Percentiles rank a stretch among this genome's conserved stretches.
These are phyloP conservation scores for Infundibulicybe gibba DNA, from an alignment of 768 basidiomycete genomes.

Conservation along the genomic window DNA sequence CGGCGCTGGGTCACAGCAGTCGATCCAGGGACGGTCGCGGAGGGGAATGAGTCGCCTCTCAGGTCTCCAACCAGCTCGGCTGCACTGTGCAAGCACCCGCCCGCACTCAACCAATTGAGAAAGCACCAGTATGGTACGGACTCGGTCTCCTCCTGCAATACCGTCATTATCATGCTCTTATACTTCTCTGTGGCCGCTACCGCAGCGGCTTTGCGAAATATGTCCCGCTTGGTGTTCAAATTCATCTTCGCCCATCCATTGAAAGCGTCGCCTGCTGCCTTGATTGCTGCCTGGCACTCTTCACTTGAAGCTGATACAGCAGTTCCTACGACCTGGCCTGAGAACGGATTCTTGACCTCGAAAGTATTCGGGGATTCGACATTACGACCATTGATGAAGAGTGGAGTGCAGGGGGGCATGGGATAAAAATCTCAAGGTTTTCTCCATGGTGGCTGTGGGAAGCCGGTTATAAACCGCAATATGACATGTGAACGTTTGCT, in stretches of 20 bases:
- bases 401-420: constrained; percentile 27
- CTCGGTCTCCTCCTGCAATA: constrained; percentile 35
- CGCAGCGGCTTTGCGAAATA: constrained; percentile 47
- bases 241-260: constrained; percentile 40
- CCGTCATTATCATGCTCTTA: constrained; percentile 25
- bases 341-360: constrained; percentile 40
- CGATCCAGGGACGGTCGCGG: constrained; percentile 36
- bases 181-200: constrained; percentile 40
- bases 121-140: constrained; percentile 22
- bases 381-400: constrained; percentile 37
- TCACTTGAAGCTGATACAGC: constrained; percentile 41
- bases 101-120: constrained; percentile 20
- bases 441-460: too few relatives aligned
- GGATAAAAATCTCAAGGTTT: not conserved
- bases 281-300: constrained; percentile 42
- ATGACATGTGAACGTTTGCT: too few relatives aligned
- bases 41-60: constrained; percentile 40
- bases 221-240: constrained; percentile 31
- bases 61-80: constrained; percentile 32
- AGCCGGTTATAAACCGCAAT: too few relatives aligned
- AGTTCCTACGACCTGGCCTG: constrained; percentile 36
- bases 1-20: constrained; percentile 40
- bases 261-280: constrained; percentile 43
- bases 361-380: constrained; percentile 36
- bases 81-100: constrained; percentile 22